Conservation (phyloP, 2,329 filamentous ascomycete genomes). For the Ceratocystis huliohia region DNA sequence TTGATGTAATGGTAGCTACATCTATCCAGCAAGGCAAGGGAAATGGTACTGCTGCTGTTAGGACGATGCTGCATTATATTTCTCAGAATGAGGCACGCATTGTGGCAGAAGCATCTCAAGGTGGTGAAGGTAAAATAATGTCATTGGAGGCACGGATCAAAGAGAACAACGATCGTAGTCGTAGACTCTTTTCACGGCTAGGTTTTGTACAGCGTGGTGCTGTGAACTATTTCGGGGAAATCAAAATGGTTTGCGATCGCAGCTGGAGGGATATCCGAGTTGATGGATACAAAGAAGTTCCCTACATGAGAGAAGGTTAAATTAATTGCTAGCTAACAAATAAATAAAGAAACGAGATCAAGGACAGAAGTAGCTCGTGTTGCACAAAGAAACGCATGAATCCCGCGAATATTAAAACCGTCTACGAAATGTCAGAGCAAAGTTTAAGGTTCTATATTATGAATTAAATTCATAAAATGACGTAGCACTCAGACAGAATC, state of each 20-base stretch:
- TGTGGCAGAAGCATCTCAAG: constrained; percentile 33
- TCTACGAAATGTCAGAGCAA: too few relatives aligned
- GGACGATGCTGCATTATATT: constrained; percentile 59
- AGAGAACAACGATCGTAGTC: constrained; percentile 40
- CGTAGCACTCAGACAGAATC: too few relatives aligned
- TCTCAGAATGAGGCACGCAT: constrained; percentile 40
- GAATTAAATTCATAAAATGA: too few relatives aligned
- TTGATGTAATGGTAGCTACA: constrained; percentile 77
- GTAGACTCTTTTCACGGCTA: constrained; percentile 38
- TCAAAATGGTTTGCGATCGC: constrained; percentile 30
- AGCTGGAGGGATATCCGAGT: constrained; percentile 18
- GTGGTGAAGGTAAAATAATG: constrained; percentile 29
- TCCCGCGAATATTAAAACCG: background rate
- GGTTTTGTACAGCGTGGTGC: constrained; percentile 40
- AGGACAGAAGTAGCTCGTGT: background rate
- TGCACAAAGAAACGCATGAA: background rate
- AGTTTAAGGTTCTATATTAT: too few relatives aligned
- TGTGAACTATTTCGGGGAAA: constrained; percentile 48
- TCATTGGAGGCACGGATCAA: constrained; percentile 48
- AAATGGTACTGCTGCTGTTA: constrained; percentile 51
- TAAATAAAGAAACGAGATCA: background rate
- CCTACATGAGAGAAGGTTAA: constrained; percentile 4
- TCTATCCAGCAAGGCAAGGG: constrained; percentile 46
- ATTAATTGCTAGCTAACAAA: background rate
- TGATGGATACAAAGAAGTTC: constrained; percentile 14